phyloP scores from a whole-genome alignment of 495 filamentous ascomycete species.

The Neurospora intermedia region DNA sequence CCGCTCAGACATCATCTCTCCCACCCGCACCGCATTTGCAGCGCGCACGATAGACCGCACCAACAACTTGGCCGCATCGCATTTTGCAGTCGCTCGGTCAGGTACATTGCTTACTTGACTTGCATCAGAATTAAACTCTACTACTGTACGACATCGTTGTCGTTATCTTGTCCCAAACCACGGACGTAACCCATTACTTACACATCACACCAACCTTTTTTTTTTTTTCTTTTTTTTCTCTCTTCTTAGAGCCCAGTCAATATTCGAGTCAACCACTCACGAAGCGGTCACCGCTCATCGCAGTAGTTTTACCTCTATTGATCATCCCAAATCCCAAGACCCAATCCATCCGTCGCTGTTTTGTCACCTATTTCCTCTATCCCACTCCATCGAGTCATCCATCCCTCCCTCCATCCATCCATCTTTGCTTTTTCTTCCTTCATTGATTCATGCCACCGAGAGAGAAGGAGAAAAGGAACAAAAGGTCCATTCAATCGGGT shows the following conservation, averaged over 20 bases:
- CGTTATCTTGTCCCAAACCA: not conserved
- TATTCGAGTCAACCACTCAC: not conserved
- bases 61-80: not conserved
- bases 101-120: not conserved
- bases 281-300: not conserved
- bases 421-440: not conserved
- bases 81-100: not conserved
- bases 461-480: not conserved
- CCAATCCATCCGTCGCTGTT: not conserved
- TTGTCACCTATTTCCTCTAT: not conserved
- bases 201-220: not conserved
- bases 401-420: not conserved
- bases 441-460: not conserved
- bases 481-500: not conserved
- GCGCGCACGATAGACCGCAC: not conserved
- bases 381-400: not conserved
- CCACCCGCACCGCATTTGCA: not conserved
- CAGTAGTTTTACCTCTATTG: not conserved
- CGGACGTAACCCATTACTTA: not conserved
- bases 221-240: no score
- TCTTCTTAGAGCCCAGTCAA: not conserved
- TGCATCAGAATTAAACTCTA: not conserved
- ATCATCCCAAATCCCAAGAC: not conserved
- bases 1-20: not conserved
- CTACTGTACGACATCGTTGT: not conserved